Base-by-base conservation (phyloP, 1,139 yeast species). In the Candida smagusa region DNA sequence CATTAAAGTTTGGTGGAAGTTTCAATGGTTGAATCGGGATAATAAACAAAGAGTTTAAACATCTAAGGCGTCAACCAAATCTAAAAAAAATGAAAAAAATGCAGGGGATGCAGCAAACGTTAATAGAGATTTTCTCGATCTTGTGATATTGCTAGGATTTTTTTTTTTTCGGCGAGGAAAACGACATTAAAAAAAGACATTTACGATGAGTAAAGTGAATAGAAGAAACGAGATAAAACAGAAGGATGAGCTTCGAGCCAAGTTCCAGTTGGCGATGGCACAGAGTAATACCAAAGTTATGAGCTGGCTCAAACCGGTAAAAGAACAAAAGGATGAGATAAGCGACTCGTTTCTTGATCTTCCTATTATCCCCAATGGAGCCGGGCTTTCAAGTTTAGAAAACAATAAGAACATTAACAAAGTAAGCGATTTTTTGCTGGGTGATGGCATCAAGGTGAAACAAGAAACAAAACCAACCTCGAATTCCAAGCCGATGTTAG, bases 211-310 rank as follows among this genome's bases (percentile, higher is more conserved):
- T 27, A 27, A 27, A 27, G 29, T 27, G 29, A 53, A 68, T 39
- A 12, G 40, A 31, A 50, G 75, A 24, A 54, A 65, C 36, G 79
- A 74, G 46, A 74, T 74, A 38, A 65, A 68, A 46, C 51, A 61
- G 34, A 76, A 76, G 47, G 73, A 76, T 43, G 69, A 65, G 29
- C 59, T 77, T 9, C 81, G 73, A 46, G 67, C 77, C 11, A 61
- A 62, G 43, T 66, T 76, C 48, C 78, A 72, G 49, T 59, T 70
- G 7, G 65, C 73, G 4, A 52, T 76, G 11, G 48, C 67, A 6
- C 61, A 61, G 30, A 65, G 64, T 22, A 67, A 66, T 41, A 47
- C 56, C 12, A 63, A 56, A 30, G 72, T 72, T 0, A 38, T 56
- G 31, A 59, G 65, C 24, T 77, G 82, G 82, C 58, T 77, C 36